Base-by-base conservation (phyloP, 2,329 filamentous ascomycete species). In the Colletotrichum higginsianum region DNA sequence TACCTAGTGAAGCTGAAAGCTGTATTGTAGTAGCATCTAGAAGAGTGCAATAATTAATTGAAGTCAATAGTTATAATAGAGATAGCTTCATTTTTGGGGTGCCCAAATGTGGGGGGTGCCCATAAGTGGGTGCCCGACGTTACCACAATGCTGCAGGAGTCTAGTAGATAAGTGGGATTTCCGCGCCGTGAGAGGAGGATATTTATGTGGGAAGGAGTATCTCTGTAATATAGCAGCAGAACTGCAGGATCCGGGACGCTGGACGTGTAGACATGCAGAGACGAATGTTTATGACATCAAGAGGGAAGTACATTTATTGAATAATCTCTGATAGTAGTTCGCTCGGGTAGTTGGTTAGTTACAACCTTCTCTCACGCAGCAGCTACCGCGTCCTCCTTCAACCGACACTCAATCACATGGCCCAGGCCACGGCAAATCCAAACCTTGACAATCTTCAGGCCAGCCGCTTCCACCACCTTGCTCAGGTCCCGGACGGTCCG, bases 351-450 rank as follows among this genome's bases (percentile, higher is more conserved):
- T 9, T 35, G 35, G 35, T 2, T 8, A 8, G 0, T 8, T 2
- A 35, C 35, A 11, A 0, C 1, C 9, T 35, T 2, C 18, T 57
- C 21, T 16, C 7, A 0, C 35, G 13, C 30, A 16, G 3, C 13
- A 68, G 16, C 9, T 53, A 57, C 49, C 30, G 30, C 26, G n/a
- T 71, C 56, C 11, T 53, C 65, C 38, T 53, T 63, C 65, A 71
- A 38, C 52, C 57, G 52, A 26, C 68, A 71, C 46, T 68, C 68
- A 26, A 71, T 71, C 7, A 71, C 64, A 46, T 53, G 47, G 6
- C 64, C 68, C 46, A 68, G 21, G 52, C 68, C 68, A 13, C 58
- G 38, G 18, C 64, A 68, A 38, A 68, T 63, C 68, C 68, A 68
- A 9, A 63, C 65, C 26, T 68, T 63, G 16, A 23, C 23, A 60